phyloP scores from a whole-genome alignment of 2,329 filamentous ascomycete species.

The Colletotrichum sp. region DNA sequence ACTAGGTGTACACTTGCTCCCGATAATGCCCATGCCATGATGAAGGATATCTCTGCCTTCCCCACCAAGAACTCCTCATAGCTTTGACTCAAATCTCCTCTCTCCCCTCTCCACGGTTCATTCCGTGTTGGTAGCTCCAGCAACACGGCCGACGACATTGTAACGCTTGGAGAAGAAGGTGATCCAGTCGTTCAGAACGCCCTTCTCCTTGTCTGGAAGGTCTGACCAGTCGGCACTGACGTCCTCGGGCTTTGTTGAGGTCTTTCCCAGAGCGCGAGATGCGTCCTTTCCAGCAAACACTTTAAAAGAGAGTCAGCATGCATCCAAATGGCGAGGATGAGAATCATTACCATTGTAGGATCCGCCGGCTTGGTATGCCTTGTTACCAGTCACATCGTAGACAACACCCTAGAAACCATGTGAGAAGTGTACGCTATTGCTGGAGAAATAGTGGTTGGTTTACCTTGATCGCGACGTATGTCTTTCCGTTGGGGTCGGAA shows the following conservation, averaged over 20 bases:
- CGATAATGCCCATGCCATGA: neutral
- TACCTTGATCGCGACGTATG: constrained; percentile 74
- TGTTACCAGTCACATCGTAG: constrained; percentile 92
- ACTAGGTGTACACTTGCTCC: neutral
- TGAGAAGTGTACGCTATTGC: neutral
- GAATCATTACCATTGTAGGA: constrained; percentile 77
- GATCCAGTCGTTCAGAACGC: constrained; percentile 86
- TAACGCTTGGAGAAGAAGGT: constrained; percentile 98
- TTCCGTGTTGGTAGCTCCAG: constrained; percentile 63
- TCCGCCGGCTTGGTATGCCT: constrained; percentile 80
- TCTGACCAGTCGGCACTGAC: constrained; percentile 83
- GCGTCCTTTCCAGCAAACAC: constrained; percentile 97
- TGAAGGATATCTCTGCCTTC: neutral
- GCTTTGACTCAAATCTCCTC: neutral
- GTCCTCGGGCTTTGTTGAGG: constrained; percentile 85
- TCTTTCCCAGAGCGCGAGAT: constrained; percentile 86
- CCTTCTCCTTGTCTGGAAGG: constrained; percentile 83
- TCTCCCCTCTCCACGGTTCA: constrained; percentile 19
- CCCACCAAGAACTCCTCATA: neutral
- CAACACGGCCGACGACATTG: constrained; percentile 78
- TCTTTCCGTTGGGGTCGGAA: constrained; percentile 18
- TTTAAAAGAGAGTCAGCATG: constrained; percentile 38
- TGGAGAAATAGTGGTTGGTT: neutral
- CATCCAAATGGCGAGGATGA: neutral
- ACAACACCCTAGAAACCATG: constrained; percentile 73